Evolutionary conservation across 306 rosid genomes (phyloP), one percentile per base, ranked within the genome.

Genomic region (Morella rubra): DNA sequence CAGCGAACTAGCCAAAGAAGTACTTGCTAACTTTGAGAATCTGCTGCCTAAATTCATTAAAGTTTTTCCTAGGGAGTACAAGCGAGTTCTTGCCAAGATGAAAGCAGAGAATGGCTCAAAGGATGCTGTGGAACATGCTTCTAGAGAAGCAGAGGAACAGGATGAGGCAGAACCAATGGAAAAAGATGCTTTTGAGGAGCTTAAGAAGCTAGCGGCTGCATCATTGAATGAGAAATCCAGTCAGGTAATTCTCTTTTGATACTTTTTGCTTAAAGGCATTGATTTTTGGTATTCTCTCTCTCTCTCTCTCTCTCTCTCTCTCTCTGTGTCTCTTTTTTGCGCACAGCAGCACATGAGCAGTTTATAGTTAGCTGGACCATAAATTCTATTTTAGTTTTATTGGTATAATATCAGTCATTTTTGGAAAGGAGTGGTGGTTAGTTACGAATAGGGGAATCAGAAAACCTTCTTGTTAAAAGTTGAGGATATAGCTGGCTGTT

Each of bases 101-200:
- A 90, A 88, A 85, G 84, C 87, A 19, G 85, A 78, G 76, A 91
- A 84, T 79, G 67, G 87, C 71, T 73, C 88, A 49, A 80, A 86
- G 77, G 86, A 81, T 32, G 79, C 80, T 46, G 81, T 71, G 59
- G 86, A 81, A 49, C 72, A 32, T 62, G 85, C 77, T 70, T 75
- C 84, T 72, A 69, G 73, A 70, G 90, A 80, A 41, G 83, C 16
- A 15, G 84, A 90, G 55, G 87, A 81, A 67, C 77, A 56, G 73
- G 90, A 84, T 58, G 96, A 89, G 73, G 91, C 72, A 76, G 86
- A 87, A 73, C 68, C 82, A 32, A 71, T 70, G 59, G 86, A 82
- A 78, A 89, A 88, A 76, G 98, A 92, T 88, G 98, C 99, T 18
- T 92, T 96, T 92, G 93, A 87, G 87, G 93, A 92, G 86, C 99